A percentile compares a stretch with the other conserved stretches of the same genome.
Conservation (phyloP, 306 rosid species). For the Prunus armeniaca region DNA sequence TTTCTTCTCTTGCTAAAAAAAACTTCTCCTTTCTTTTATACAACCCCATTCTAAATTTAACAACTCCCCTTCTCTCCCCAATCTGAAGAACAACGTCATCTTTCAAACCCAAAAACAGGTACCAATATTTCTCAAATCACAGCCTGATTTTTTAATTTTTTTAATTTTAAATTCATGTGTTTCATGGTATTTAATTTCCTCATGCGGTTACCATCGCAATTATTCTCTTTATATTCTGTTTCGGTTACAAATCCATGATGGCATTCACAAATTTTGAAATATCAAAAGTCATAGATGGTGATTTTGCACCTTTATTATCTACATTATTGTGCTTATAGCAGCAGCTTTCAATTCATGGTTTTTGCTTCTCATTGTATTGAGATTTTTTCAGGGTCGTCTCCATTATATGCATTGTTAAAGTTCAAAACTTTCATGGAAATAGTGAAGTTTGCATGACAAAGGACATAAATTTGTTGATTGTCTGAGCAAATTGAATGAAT, state of each 20-base stretch:
- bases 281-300: constrained; percentile 19
- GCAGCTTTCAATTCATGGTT: constrained; percentile 1
- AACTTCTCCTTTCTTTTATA: constrained; percentile 11
- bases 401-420: constrained; percentile 21
- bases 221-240: constrained; percentile 9
- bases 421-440: constrained; percentile 25
- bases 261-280: constrained; percentile 11
- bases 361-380: constrained; percentile 22
- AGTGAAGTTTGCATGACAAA: constrained; percentile 13
- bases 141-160: constrained; percentile 1
- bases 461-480: constrained; percentile 28
- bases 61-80: constrained; percentile 19
- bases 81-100: constrained; percentile 20
- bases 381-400: constrained; percentile 27
- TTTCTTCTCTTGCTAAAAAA: background rate
- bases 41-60: constrained; percentile 37
- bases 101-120: constrained; percentile 31
- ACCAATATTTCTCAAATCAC: background rate
- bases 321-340: constrained; percentile 20
- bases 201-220: constrained; percentile 34
- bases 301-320: constrained; percentile 20
- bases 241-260: constrained; percentile 42
- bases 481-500: constrained; percentile 26
- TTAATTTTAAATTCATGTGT: background rate
- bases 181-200: constrained; percentile 13